A percentile compares a stretch with the other conserved stretches of the same genome.
Evolutionary conservation across 345 rosid genomes (phyloP).

Genomic region (Eucalyptus polybractea): DNA sequence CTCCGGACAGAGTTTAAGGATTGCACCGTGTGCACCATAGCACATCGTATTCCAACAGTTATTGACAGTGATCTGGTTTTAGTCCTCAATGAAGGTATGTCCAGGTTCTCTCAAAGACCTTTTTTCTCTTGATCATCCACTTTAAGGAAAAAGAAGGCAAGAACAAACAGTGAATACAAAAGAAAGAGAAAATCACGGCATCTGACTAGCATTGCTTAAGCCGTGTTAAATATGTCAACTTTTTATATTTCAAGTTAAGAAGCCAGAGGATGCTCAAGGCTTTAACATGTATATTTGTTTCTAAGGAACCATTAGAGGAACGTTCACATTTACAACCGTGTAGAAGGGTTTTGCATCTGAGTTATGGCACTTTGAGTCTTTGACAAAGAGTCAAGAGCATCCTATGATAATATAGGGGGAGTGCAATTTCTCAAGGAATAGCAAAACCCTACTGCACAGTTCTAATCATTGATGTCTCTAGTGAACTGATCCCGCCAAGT

Average conservation of each 20-base stretch:
- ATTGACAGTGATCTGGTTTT: constrained; percentile 95
- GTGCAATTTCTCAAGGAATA: neutral
- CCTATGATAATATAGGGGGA: neutral
- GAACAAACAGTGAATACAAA: neutral
- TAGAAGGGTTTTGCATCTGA: neutral
- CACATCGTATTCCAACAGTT: constrained; percentile 96
- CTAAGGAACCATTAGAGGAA: neutral
- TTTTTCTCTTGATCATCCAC: neutral
- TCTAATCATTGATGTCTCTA: neutral
- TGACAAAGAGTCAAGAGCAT: neutral
- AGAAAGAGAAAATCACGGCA: neutral
- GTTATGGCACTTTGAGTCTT: neutral
- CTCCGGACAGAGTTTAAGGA: constrained; percentile 81
- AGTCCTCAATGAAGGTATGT: constrained; percentile 90
- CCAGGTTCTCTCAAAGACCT: neutral
- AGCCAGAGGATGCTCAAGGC: neutral
- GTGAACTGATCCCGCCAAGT: neutral
- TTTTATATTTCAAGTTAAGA: neutral
- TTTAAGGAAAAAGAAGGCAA: neutral
- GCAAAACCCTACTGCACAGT: neutral
- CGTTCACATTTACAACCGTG: neutral
- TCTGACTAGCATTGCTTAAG: neutral
- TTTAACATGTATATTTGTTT: neutral
- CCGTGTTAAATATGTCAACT: neutral
- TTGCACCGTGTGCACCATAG: constrained; percentile 97